Conservation (phyloP, 202 grass and related monocot species). For the Elaeis oleifera region DNA sequence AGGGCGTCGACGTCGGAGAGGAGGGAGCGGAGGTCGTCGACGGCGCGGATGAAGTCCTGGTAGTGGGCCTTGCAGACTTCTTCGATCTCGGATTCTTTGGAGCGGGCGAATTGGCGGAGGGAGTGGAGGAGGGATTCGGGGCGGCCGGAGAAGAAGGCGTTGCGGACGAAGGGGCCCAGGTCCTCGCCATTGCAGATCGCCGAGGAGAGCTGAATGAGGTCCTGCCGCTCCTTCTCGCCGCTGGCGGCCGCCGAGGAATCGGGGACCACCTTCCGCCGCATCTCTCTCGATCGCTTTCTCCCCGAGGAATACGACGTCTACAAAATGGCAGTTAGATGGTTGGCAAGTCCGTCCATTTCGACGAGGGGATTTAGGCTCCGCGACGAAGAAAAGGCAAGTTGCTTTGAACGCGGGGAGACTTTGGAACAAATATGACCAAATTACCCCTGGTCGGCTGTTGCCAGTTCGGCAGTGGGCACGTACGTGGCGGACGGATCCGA, state of each 20-base stretch:
- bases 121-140: conserved; percentile 58
- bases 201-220: conserved; percentile 36
- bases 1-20: conserved; percentile 78
- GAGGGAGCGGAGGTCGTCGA: conserved; percentile 91
- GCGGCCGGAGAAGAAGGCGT: conserved; percentile 59
- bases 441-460: too few species aligned
- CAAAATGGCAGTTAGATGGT: too few species aligned
- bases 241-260: conserved; percentile 3
- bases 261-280: conserved; percentile 14
- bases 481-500: too few species aligned
- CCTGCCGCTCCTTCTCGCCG: conserved; percentile 10
- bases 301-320: too few species aligned
- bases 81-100: conserved; percentile 89
- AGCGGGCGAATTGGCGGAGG: conserved; percentile 48
- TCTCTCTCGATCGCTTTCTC: background rate
- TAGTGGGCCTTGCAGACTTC: conserved; percentile 89
- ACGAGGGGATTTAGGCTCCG: too few species aligned
- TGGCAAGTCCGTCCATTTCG: too few species aligned
- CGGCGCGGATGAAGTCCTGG: conserved; percentile 83
- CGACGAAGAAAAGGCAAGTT: too few species aligned
- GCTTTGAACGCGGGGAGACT: too few species aligned
- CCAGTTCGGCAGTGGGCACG: too few species aligned
- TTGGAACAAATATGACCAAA: too few species aligned
- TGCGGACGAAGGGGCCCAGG: conserved; percentile 71
- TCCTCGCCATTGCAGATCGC: conserved; percentile 77